phyloP scores from a whole-genome alignment of 352 stramenopile genomes.

The Phytophthora pinifolia region DNA sequence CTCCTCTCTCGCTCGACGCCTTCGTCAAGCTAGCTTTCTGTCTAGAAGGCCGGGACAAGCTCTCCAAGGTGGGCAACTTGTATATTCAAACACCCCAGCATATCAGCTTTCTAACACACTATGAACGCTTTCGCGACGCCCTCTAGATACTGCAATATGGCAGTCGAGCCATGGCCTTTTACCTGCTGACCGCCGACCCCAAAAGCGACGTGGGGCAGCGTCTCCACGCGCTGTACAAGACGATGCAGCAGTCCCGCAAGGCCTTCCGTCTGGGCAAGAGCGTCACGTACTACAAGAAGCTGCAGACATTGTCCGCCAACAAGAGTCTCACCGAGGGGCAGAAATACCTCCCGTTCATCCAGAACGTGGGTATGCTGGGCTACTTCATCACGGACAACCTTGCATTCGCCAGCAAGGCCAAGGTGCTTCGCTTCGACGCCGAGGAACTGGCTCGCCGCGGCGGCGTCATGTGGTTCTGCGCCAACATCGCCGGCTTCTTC shows the following conservation, averaged over 20 bases:
- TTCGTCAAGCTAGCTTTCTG: slow-evolving; percentile 70
- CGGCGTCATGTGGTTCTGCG: slow-evolving; percentile 83
- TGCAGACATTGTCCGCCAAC: slow-evolving; percentile 51
- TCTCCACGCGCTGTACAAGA: slow-evolving; percentile 77
- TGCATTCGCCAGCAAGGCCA: slow-evolving; percentile 81
- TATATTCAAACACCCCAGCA: not conserved
- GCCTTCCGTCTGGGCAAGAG: slow-evolving; percentile 87
- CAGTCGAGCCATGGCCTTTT: slow-evolving; percentile 77
- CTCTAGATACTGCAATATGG: slow-evolving; percentile 79
- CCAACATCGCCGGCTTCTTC: slow-evolving; percentile 80
- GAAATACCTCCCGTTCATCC: slow-evolving; percentile 71
- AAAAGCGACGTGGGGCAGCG: slow-evolving; percentile 83
- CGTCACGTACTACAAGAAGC: slow-evolving; percentile 80
- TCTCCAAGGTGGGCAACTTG: slow-evolving; percentile 74
- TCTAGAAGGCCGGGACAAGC: slow-evolving; percentile 85
- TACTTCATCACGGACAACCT: slow-evolving; percentile 90
- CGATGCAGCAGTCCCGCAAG: slow-evolving; percentile 81
- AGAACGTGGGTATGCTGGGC: slow-evolving; percentile 82
- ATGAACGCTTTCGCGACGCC: not conserved
- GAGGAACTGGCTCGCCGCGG: slow-evolving; percentile 65
- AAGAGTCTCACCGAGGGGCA: slow-evolving; percentile 51
- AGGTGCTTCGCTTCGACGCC: slow-evolving; percentile 66
- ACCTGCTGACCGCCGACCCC: slow-evolving; percentile 72
- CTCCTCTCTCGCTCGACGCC: slow-evolving; percentile 59
- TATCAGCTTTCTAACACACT: slow-evolving; percentile 20